These are phyloP conservation scores for Chaetomiaceae sp. DNA, from an alignment of 2,329 filamentous ascomycete species.

Conservation along the genomic window DNA sequence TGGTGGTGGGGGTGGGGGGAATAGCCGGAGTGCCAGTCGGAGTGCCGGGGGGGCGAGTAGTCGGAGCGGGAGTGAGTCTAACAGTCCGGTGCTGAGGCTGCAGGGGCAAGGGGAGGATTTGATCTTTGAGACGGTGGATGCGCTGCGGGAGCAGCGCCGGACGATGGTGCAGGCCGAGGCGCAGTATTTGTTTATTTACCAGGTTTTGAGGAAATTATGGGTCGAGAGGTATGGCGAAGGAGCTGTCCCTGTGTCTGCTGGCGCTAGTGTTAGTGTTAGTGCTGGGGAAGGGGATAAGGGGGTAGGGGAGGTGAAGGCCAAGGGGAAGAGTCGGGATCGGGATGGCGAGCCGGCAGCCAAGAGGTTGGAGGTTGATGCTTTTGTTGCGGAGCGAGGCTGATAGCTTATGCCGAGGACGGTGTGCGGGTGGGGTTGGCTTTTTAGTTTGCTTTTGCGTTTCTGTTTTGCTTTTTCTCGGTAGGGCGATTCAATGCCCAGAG, in stretches of 20 bases:
- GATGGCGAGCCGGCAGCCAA: constrained; percentile 44
- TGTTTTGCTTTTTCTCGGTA: background rate
- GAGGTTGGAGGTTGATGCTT: constrained; percentile 49
- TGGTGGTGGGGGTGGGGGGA: background rate
- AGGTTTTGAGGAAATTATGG: constrained; percentile 73
- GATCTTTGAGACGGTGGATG: constrained; percentile 74
- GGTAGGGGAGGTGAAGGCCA: background rate
- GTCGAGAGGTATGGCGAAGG: constrained; percentile 59
- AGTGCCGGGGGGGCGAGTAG: background rate
- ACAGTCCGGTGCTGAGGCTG: background rate
- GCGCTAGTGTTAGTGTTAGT: constrained; percentile 22
- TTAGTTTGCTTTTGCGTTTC: background rate
- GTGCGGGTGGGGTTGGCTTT: background rate
- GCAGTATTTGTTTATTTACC: constrained; percentile 86
- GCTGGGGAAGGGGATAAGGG: constrained; percentile 24
- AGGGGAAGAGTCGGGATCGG: background rate
- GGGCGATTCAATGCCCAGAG: background rate
- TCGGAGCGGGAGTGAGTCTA: constrained; percentile 3
- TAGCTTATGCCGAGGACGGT: background rate
- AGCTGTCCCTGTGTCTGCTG: too few species aligned
- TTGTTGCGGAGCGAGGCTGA: background rate
- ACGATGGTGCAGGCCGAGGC: constrained; percentile 91
- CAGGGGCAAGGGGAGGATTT: constrained; percentile 48
- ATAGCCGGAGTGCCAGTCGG: too few species aligned
- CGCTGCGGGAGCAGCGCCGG: constrained; percentile 78